Percentiles rank a stretch among this genome's conserved stretches.
Evolutionary conservation across 2,329 filamentous ascomycete genomes (phyloP).

Genomic region (Cladosporium cucumerinum): DNA sequence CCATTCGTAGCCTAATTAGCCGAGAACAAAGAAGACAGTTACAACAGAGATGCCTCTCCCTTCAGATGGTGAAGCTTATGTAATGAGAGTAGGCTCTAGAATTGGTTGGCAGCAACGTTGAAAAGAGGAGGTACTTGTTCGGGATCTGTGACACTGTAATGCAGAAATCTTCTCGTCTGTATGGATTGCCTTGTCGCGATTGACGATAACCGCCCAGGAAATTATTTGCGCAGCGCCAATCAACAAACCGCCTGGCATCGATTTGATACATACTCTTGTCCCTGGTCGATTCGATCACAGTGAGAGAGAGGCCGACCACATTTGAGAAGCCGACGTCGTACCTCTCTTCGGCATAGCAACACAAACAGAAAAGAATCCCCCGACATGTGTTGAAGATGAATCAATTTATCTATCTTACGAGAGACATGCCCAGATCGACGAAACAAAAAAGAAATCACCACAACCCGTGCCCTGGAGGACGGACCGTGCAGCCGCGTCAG

Average conservation of each 20-base stretch:
- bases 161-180: too few species aligned
- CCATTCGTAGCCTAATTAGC: too few species aligned
- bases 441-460: not conserved
- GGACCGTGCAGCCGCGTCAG: slow-evolving; percentile 3
- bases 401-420: not conserved
- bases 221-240: too few species aligned
- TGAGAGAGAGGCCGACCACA: not conserved
- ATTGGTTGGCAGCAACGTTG: not conserved
- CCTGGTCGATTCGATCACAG: rapidly evolving
- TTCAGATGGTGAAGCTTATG: not conserved
- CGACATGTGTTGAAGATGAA: not conserved
- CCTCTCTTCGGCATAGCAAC: not conserved
- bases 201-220: too few species aligned
- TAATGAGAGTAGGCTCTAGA: not conserved
- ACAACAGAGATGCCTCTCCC: too few species aligned
- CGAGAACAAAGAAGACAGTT: too few species aligned
- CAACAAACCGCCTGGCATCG: too few species aligned
- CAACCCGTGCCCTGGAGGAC: not conserved
- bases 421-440: slow-evolving; percentile 3
- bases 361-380: not conserved
- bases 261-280: not conserved
- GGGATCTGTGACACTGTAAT: not conserved
- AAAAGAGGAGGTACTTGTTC: not conserved
- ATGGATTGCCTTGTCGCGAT: too few species aligned
- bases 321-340: not conserved